Evolutionary conservation across 2,329 filamentous ascomycete genomes (phyloP).

Genomic region (Corynespora cassiicola): DNA sequence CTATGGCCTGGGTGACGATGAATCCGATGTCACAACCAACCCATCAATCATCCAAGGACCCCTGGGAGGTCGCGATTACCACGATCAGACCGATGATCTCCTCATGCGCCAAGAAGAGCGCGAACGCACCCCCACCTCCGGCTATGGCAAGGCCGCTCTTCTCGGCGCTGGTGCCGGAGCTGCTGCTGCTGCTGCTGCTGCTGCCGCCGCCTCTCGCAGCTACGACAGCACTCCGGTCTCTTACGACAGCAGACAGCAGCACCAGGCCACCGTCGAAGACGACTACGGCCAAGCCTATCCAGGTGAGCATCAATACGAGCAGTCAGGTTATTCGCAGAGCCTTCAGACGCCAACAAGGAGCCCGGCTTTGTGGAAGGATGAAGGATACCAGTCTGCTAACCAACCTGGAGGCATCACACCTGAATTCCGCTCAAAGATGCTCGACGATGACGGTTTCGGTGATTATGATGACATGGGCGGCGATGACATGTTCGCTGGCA

Average conservation of each 20-base stretch:
- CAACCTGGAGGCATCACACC: conserved; percentile 60
- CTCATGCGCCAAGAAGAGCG: conserved; percentile 41
- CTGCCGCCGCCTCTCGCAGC: conserved; percentile 54
- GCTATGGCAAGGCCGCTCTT: conserved; percentile 37
- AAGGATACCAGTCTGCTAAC: conserved; percentile 87
- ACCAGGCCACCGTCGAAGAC: conserved; percentile 46
- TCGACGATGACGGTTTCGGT: conserved; percentile 63
- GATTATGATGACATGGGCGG: conserved; percentile 50
- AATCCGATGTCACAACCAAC: conserved; percentile 78
- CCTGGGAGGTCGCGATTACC: conserved; percentile 62
- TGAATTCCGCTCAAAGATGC: conserved; percentile 51
- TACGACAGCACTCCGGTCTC: conserved; percentile 31
- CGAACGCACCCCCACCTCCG: conserved; percentile 37
- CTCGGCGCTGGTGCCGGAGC: conserved; percentile 58
- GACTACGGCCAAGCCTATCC: conserved; percentile 41
- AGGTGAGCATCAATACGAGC: conserved; percentile 43
- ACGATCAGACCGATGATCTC: conserved; percentile 47
- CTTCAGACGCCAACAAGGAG: conserved; percentile 46
- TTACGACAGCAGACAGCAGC: conserved; percentile 35
- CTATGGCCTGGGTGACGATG: conserved; percentile 63
- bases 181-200: conserved; percentile 61
- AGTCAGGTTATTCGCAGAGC: conserved; percentile 35
- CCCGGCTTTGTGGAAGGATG: conserved; percentile 70
- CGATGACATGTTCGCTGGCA: conserved; percentile 55
- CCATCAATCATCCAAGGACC: conserved; percentile 83